Base-by-base conservation (phyloP, 768 basidiomycete species). In the Pisolithus microcarpus region DNA sequence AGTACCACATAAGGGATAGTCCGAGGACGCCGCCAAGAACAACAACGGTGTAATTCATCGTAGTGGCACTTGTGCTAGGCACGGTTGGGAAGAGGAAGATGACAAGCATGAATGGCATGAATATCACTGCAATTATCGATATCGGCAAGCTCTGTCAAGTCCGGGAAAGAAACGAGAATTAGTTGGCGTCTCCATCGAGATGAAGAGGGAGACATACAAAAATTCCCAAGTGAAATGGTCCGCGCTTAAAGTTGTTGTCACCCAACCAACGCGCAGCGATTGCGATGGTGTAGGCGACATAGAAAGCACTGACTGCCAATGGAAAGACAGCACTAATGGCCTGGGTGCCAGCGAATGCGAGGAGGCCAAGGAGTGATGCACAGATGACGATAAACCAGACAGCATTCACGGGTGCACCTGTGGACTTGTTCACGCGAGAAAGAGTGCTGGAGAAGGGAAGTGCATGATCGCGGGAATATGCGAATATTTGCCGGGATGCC, bases 401-500 rank as follows among this genome's bases (percentile, higher is more conserved):
- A 16, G 70, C 69, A 49, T 71, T 69, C n/a, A 70, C 64, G 0
- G 72, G 73, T 7, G 65, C 71, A 37, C 60, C 59, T 1, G 67
- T 70, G 15, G 47, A 46, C 1, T 31, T 56, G 49, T 71, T 70
- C 46, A 72, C 56, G 50, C 59, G 56, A 48, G 68, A 68, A 68
- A 67, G 69, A 62, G 61, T 69, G 21, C 60, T 59, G 1, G 71
- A 72, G 10, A 70, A 69, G 4, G 71, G 71, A 8, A 71, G 56
- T 11, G 68, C 72, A 43, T 70, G 60, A 42, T 72, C 72, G 9
- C 72, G 52, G 8, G 59, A 63, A 58, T 76, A 73, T 24, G 75
- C 74, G 45, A 74, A 76, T 26, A 76, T 63, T 23, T 74, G 75
- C 38, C 75, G 69, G 15, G 75, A 75, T 19, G 72, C 75, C 72